Evolutionary conservation across 345 rosid genomes (phyloP).

Genomic region (Linum usitatissimum): DNA sequence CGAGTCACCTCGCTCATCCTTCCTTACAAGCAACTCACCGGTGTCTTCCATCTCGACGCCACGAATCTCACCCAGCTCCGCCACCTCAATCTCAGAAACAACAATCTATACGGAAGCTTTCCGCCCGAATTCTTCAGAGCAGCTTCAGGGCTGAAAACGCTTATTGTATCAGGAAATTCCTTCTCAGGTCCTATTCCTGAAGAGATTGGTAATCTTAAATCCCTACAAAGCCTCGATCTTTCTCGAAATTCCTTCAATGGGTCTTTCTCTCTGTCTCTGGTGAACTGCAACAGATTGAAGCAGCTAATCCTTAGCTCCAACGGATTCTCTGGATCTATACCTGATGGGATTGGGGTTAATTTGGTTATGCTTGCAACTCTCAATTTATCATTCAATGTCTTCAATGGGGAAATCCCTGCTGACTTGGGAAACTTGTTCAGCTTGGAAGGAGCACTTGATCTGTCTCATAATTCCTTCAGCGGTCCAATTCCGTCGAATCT

Average conservation of each 20-base stretch:
- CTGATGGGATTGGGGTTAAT: conserved; percentile 15
- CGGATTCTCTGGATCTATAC: conserved; percentile 17
- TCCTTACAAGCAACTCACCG: conserved; percentile 11
- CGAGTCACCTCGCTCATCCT: conserved; percentile 12
- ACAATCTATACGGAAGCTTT: conserved; percentile 13
- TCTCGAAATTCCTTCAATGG: conserved; percentile 15
- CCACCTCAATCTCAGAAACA: conserved; percentile 15
- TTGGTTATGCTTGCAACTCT: conserved; percentile 14
- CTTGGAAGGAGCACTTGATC: conserved; percentile 18
- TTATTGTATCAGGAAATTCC: conserved; percentile 19
- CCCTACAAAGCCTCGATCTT: conserved; percentile 17
- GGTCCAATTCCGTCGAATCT: conserved; percentile 19
- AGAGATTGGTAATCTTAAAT: conserved; percentile 14
- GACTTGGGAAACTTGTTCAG: conserved; percentile 15
- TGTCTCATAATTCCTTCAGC: conserved; percentile 16
- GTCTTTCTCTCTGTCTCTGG: conserved; percentile 13
- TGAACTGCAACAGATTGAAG: conserved; percentile 18
- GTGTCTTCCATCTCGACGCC: conserved; percentile 15
- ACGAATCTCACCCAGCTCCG: conserved; percentile 9
- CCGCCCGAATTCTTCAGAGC: conserved; percentile 14
- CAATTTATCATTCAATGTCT: conserved; percentile 16
- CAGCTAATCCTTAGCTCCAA: conserved; percentile 14
- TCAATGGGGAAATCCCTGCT: conserved; percentile 15
- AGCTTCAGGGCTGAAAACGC: conserved; percentile 8
- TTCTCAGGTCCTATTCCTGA: conserved; percentile 18